Evolutionary conservation across 129 eudicot species (phyloP), one percentile per base, ranked within the genome.

Genomic region (Flaveria linearis): DNA sequence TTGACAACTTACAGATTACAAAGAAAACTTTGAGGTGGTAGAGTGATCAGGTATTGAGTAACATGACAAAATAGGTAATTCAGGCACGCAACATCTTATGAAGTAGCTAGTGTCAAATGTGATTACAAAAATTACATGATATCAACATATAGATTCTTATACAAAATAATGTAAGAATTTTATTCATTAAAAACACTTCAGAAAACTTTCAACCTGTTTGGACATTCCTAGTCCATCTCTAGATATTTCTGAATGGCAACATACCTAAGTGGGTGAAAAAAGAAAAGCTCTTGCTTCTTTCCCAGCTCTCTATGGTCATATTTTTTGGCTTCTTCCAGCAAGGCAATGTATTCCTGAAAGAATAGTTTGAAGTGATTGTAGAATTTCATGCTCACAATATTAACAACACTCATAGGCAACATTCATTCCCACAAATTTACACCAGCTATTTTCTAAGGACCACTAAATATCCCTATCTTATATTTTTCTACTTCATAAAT

Each of bases 241-340:
- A 60, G 17, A 57, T 50, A 61, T 42, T 15, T 14, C 7, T 25
- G 16, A 43, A 14, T 70, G 8, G 45, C 56, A 49, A 50, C 18
- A 2, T 33, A 65, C 70, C 70, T 65, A 39, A 65, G 70, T 36
- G 70, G 97, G 74, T 94, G 97, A 70, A 89, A 94, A 79, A 91
- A 94, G 96, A 94, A 94, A 65, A 94, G 94, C 76, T 94, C 97
- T 71, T 94, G 99, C 81, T 94, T 89, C 53, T 86, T 90, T 43
- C 89, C 85, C 79, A 94, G 76, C 73, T 87, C 89, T 74, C 97
- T 83, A 76, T 94, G 97, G 66, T 94, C 99, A 80, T 94, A 91
- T 62, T 94, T 94, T 78, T 94, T 94, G 13, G 99, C 99, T 87
- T 94, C 97, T 78, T 91, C 99, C 76, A 94, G 82, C 77, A 84